Evolutionary conservation across 768 basidiomycete species (phyloP).

Genomic region (Termitomyces sp.): DNA sequence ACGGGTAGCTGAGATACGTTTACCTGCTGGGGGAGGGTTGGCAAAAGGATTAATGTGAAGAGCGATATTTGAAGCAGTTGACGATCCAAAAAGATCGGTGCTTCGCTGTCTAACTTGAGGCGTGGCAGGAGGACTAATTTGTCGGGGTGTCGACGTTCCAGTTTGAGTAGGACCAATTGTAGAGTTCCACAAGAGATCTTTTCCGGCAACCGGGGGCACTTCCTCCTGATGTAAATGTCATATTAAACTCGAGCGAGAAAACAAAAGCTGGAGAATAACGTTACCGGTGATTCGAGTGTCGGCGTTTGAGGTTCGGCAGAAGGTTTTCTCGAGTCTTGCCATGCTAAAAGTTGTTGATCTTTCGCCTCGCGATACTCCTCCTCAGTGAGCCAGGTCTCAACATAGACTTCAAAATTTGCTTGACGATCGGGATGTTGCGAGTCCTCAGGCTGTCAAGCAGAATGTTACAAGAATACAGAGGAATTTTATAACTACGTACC

Average conservation of each 20-base stretch:
- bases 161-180: conserved; percentile 32
- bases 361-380: conserved; percentile 67
- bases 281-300: conserved; percentile 32
- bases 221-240: conserved; percentile 11
- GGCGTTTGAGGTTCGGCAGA: conserved; percentile 37
- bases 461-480: conserved; percentile 2
- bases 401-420: conserved; percentile 62
- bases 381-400: conserved; percentile 78
- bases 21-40: conserved; percentile 21
- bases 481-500: conserved; percentile 39
- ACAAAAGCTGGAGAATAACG: conserved; percentile 9
- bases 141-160: conserved; percentile 27
- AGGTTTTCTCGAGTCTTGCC: conserved; percentile 56
- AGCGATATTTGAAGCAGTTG: conserved; percentile 37
- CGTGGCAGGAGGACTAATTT: conserved; percentile 18
- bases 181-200: conserved; percentile 67
- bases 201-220: conserved; percentile 35
- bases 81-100: conserved; percentile 33
- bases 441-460: conserved; percentile 54
- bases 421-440: conserved; percentile 73
- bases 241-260: neutral
- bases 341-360: conserved; percentile 51
- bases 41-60: conserved; percentile 49
- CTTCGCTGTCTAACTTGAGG: conserved; percentile 22
- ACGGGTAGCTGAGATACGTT: conserved; percentile 39